Evolutionary conservation across 2,329 filamentous ascomycete species (phyloP).

Genomic region (Botrytis elliptica): DNA sequence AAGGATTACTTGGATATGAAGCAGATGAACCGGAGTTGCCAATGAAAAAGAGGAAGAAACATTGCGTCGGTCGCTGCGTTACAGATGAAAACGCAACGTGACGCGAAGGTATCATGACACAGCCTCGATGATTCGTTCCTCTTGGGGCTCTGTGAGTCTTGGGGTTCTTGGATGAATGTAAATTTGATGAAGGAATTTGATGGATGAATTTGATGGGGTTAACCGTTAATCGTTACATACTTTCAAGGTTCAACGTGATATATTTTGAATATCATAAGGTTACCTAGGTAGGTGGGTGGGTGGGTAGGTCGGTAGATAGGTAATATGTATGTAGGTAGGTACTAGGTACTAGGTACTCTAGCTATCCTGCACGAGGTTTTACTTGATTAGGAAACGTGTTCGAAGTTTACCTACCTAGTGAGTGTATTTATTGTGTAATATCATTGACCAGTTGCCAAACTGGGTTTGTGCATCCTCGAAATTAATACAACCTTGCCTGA

Average conservation of each 20-base stretch:
- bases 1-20: conserved; percentile 24
- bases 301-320: background rate
- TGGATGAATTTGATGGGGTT: background rate
- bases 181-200: background rate
- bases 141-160: background rate
- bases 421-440: background rate
- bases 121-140: conserved; percentile 18
- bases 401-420: background rate
- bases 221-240: too few relatives aligned
- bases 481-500: conserved; percentile 35
- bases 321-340: background rate
- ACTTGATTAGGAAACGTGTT: background rate
- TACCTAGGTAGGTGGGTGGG: background rate
- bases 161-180: background rate
- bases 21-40: background rate
- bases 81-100: conserved; percentile 21
- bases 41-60: background rate
- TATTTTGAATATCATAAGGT: background rate
- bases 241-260: background rate
- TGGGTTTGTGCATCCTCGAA: conserved; percentile 24
- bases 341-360: background rate
- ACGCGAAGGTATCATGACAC: conserved; percentile 23
- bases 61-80: background rate
- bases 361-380: too few relatives aligned
- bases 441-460: conserved; percentile 9